Conservation (phyloP, 805 yeast species). For the Scheffersomyces lignosus region DNA sequence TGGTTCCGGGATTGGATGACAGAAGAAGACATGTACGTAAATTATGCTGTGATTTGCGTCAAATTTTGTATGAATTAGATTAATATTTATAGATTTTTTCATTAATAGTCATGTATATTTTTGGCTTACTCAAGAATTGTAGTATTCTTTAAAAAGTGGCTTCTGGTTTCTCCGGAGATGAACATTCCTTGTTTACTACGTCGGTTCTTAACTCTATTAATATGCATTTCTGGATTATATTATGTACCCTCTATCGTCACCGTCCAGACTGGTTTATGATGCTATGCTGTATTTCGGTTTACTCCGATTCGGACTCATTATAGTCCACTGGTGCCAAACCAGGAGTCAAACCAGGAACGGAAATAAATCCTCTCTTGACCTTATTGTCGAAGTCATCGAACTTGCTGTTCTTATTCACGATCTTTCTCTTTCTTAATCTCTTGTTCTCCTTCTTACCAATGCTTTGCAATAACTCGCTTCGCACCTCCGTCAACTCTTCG, state of each 20-base stretch:
- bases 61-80: conserved; percentile 60
- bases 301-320: conserved; percentile 25
- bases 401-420: conserved; percentile 13
- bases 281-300: conserved; percentile 1
- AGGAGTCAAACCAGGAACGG: conserved; percentile 72
- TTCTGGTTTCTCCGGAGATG: no score
- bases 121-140: no score
- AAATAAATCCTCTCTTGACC: conserved; percentile 42
- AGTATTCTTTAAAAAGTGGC: no score
- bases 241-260: no score
- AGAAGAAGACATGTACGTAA: conserved; percentile 71
- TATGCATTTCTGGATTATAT: no score
- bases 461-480: conserved; percentile 24
- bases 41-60: conserved; percentile 77
- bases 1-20: conserved; percentile 66
- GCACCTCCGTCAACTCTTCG: conserved; percentile 30
- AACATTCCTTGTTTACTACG: no score
- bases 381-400: conserved; percentile 33
- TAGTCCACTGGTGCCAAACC: conserved; percentile 81
- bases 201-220: no score
- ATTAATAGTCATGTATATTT: conserved; percentile 1
- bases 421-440: conserved; percentile 16
- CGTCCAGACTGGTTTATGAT: no score
- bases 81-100: conserved; percentile 12
- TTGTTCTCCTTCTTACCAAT: conserved; percentile 17